Evolutionary conservation across 2,329 filamentous ascomycete genomes (phyloP).

Genomic region (Cordyceps pruinosa): DNA sequence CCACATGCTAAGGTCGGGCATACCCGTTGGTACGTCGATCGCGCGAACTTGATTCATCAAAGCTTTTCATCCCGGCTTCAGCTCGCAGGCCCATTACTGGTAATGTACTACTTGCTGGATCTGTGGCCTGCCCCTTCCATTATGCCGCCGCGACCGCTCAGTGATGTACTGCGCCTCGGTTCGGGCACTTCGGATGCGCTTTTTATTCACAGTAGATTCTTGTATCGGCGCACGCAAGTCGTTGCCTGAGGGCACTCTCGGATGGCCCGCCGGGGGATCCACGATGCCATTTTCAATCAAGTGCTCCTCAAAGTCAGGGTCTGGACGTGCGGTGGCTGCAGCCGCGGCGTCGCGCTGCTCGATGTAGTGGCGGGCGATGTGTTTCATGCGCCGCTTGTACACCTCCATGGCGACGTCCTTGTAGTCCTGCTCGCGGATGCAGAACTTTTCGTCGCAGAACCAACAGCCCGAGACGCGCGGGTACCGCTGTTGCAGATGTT

Average conservation of each 20-base stretch:
- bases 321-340: constrained; percentile 25
- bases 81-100: not conserved
- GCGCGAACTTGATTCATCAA: not conserved
- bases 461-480: constrained; percentile 38
- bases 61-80: not conserved
- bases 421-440: constrained; percentile 23
- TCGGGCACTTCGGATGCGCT: not conserved
- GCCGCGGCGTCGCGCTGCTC: constrained; percentile 11
- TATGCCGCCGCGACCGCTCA: not conserved
- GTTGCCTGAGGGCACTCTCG: not conserved
- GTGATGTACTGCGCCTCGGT: not conserved
- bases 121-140: not conserved
- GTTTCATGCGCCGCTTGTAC: constrained; percentile 35
- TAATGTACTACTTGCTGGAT: not conserved
- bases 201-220: not conserved
- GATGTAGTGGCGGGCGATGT: constrained; percentile 41
- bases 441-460: constrained; percentile 37
- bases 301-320: constrained; percentile 36
- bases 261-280: not conserved
- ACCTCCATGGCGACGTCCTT: not conserved
- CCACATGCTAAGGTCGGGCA: not conserved
- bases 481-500: constrained; percentile 29
- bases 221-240: not conserved
- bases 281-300: constrained; percentile 17
- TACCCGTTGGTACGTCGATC: not conserved